Percentiles rank a stretch among this genome's conserved stretches.
phyloP scores from a whole-genome alignment of 306 rosid species.

The Macrotyloma uniflorum region DNA sequence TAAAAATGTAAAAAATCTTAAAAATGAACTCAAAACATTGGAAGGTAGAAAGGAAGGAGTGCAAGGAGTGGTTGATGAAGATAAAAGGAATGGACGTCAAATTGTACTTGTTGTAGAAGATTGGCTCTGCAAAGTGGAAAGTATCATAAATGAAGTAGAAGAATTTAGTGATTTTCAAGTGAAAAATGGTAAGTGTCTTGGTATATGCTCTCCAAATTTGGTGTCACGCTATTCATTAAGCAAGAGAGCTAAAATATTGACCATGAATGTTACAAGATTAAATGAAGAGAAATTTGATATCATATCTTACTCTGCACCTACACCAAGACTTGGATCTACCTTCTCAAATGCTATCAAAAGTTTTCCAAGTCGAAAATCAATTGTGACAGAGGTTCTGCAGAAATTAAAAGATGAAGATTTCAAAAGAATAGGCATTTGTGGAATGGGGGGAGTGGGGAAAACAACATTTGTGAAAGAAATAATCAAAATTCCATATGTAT shows the following conservation, averaged over 20 bases:
- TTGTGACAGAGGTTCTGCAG: background rate
- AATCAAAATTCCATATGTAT: background rate
- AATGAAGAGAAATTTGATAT: background rate
- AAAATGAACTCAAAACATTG: background rate
- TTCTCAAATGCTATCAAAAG: constrained; percentile 24
- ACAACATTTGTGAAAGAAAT: constrained; percentile 33
- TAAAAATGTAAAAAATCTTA: background rate
- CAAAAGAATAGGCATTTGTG: constrained; percentile 25
- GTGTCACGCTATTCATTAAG: background rate
- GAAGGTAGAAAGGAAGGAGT: constrained; percentile 1
- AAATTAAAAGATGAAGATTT: constrained; percentile 7
- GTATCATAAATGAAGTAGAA: background rate
- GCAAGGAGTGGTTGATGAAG: constrained; percentile 7
- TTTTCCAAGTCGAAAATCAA: constrained; percentile 9
- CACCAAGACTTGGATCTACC: constrained; percentile 9
- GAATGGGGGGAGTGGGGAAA: constrained; percentile 46
- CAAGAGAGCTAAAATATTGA: constrained; percentile 6
- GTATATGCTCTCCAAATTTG: constrained; percentile 17
- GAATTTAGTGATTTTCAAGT: background rate
- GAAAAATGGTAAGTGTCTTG: constrained; percentile 21
- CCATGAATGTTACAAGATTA: background rate
- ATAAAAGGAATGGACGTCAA: constrained; percentile 14
- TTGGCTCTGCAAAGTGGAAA: constrained; percentile 18
- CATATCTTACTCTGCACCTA: constrained; percentile 16
- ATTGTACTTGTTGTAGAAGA: constrained; percentile 12